Base-by-base conservation (phyloP, 2,329 filamentous ascomycete species). In the Aureobasidium sp. region DNA sequence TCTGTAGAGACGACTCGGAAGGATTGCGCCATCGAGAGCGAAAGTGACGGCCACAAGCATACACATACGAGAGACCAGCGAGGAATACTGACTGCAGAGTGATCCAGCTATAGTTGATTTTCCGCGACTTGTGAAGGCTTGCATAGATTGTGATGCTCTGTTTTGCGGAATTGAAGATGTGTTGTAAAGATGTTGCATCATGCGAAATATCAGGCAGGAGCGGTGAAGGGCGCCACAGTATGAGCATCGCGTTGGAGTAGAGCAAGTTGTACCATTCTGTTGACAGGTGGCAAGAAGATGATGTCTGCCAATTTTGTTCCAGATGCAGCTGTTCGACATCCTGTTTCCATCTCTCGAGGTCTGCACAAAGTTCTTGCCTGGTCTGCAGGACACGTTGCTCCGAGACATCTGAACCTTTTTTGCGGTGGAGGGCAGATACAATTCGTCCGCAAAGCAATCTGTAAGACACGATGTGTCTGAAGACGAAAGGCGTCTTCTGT, bases 41-140 rank as follows among this genome's bases (percentile, higher is more conserved):
- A 36, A 79, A 73, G 58, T 78, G 77, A 1, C 74, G 71, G 0
- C 75, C 70, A 0, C 78, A 63, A 0, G 76, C 75, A 42, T 79
- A 79, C 2, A 79, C 73, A 53, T 78, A 79, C 0, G 76, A 76
- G 0, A 78, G 63, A 0, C 78, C 78, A 0, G 78, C 78, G 62
- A 80, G 74, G 65, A 81, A 81, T 1, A 80, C 73, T 0, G 76
- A 72, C 55, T 81, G 79, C 62, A 81, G 72, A 0, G 79, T 79
- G 29, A 81, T 76, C 78, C 79, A 81, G 0, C 75, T 77, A 45
- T 76, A 80, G 65, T 80, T 81, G 62, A 81, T 76, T 49, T 75
- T 76, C 5, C 77, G 70, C 0, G 75, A 77, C 7, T 74, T 73
- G 53, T 80, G 77, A 0, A 81, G 66, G 20, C 72, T 74, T 0